These are phyloP conservation scores for Boletus pseudo-olivaceus DNA, from an alignment of 768 basidiomycete species.

Conservation along the genomic window DNA sequence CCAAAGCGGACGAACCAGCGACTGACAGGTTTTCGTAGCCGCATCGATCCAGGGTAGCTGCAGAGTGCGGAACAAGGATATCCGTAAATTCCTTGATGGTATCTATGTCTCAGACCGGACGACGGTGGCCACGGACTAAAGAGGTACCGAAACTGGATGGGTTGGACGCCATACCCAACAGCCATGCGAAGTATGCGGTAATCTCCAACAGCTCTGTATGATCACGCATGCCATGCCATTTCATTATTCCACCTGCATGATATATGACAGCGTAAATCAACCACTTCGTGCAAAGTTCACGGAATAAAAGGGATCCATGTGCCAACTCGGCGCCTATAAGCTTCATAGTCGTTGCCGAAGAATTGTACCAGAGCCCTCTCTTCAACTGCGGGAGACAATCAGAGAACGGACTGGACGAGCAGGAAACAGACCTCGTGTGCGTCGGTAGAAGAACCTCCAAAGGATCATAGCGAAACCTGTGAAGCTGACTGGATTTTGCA, in stretches of 20 bases:
- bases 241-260: slow-evolving; percentile 3
- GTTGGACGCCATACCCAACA: slow-evolving; percentile 11
- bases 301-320: slow-evolving; percentile 86
- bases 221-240: slow-evolving; percentile 22
- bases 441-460: slow-evolving; percentile 82
- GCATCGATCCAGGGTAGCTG: slow-evolving; percentile 97
- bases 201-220: slow-evolving; percentile 26
- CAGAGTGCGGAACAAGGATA: slow-evolving; percentile 99
- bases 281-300: slow-evolving; percentile 30
- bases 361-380: slow-evolving; percentile 77
- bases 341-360: slow-evolving; percentile 84
- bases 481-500: slow-evolving; percentile 82
- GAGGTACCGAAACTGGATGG: slow-evolving; percentile 3
- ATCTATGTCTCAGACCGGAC: slow-evolving; percentile 87
- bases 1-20: background rate
- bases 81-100: slow-evolving; percentile 97
- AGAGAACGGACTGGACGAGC: background rate
- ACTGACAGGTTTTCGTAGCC: slow-evolving; percentile 42
- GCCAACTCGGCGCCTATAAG: slow-evolving; percentile 74
- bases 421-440: slow-evolving; percentile 68
- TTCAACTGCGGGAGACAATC: slow-evolving; percentile 54
- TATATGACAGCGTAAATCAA: background rate
- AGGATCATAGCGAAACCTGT: slow-evolving; percentile 62
- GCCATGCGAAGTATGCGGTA: slow-evolving; percentile 22
- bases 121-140: slow-evolving; percentile 48